Evolutionary conservation across 2,329 filamentous ascomycete genomes (phyloP), one percentile per base, ranked within the genome.

Genomic region (Fusarium buharicum): DNA sequence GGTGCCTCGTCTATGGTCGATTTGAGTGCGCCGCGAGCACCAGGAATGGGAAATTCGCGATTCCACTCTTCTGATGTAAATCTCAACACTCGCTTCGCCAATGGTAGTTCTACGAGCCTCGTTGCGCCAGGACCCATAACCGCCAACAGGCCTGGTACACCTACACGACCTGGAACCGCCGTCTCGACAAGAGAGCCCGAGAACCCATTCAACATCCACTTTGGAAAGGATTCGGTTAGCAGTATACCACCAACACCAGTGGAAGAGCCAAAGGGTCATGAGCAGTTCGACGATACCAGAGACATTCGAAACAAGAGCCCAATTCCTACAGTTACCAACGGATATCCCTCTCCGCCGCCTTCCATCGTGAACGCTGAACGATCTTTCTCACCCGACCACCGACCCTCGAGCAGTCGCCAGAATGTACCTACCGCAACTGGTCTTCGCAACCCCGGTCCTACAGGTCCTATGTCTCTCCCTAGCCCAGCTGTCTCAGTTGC

Each of bases 121-220:
- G 70, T 64, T 31, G 43, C 70, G 16, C 74, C 76, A 3, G 70
- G 75, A 11, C 69, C 74, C 4, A 59, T 75, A 14, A 13, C 30
- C 13, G 73, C 62, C 8, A 66, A 49, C 7, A 56, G 59, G 30
- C 66, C 72, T 6, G 51, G 55, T 7, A 74, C 73, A 4, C 60
- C 71, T 16, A 72, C 69, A 18, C 54, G 75, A 53, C 78, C 75
- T 12, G 76, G 70, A 13, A 79, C 74, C 13, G 71, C 73, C 6
- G 70, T 57, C 4, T 72, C 74, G 5, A 74, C 69, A 20, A 75
- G 72, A 39, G 73, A 76, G 5, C 80, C 79, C 75, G 74, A 80
- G 7, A 81, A 80, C 56, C 79, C 82, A 0, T 74, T 84, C n/a
- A 79, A 83, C 12, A 75, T 81, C 28, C 78, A 82, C 54, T 81